Conservation (phyloP, 1,139 yeast species). For the Zygotorulaspora mrakii region DNA sequence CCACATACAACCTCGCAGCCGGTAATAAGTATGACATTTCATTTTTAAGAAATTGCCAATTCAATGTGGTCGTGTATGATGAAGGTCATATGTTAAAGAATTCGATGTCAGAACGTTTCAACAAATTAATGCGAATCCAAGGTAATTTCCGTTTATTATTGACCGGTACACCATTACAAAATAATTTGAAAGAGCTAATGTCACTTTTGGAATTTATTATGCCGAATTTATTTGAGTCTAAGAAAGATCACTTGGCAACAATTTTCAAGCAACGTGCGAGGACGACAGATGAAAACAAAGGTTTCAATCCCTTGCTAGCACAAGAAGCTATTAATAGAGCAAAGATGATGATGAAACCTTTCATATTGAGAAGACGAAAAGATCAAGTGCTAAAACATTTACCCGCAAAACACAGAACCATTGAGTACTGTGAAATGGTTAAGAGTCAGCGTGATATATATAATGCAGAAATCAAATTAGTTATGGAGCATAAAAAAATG, state of each 20-base stretch:
- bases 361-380: constrained; percentile 86
- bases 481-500: constrained; percentile 49
- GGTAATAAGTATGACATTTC: constrained; percentile 80
- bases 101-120: constrained; percentile 81
- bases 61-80: constrained; percentile 88
- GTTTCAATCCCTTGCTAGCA: constrained; percentile 76
- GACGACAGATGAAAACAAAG: constrained; percentile 50
- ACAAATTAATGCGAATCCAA: constrained; percentile 73
- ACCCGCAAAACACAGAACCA: constrained; percentile 67
- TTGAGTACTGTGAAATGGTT: constrained; percentile 62
- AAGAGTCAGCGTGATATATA: constrained; percentile 59
- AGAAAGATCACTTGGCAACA: constrained; percentile 75
- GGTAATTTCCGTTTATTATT: constrained; percentile 79
- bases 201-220: constrained; percentile 86
- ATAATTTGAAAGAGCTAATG: constrained; percentile 83
- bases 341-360: constrained; percentile 97
- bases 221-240: constrained; percentile 76
- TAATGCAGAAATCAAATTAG: constrained; percentile 49
- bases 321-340: constrained; percentile 91
- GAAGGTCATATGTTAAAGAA: constrained; percentile 97
- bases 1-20: constrained; percentile 88
- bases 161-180: constrained; percentile 97
- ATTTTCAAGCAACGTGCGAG: constrained; percentile 82
- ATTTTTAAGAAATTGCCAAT: constrained; percentile 67
- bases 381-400: constrained; percentile 85